Base-by-base conservation (phyloP, 441 rosid species). In the Capsella rubella region DNA sequence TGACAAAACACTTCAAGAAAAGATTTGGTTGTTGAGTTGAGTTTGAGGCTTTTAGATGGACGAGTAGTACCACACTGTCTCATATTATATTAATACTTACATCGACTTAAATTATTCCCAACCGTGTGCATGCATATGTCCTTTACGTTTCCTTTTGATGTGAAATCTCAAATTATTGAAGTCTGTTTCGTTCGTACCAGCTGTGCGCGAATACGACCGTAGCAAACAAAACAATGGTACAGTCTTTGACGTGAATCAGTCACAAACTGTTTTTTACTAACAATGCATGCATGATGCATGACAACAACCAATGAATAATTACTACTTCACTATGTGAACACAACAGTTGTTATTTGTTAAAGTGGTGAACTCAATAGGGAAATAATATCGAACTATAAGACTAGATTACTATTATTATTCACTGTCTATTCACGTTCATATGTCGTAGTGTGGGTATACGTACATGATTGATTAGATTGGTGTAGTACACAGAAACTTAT, bases 61-160 rank as follows among this genome's bases (percentile, higher is more conserved):
- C 39, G 59, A 69, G 40, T 39, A 21, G 25, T 21, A 21, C 25
- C 25, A 21, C 21, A 18, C 25, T 1, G 21, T 54, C 37, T 64
- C 11, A 50, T 60, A 31, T 55, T 37, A 60, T 37, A 60, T 60
- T 60, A 49, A 50, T 51, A 52, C 49, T 67, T 59, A 42, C 50
- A 52, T 42, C 15, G 45, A 60, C 78, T 60, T 75, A 47, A 68
- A 75, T 68, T 61, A 62, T 69, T 75, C 35, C 64, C 79, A 75
- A 68, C 74, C 79, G 79, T 75, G 79, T 61, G 79, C 79, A 75
- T 75, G 79, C 79, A 75, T 73, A 73, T 75, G 74, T 75, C 69
- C 64, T 52, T 21, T 61, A 61, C 45, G 74, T 68, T 69, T 68
- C 57, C 57, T 34, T 35, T 35, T 61, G 69, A 68, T 61, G 74